Conservation (phyloP, 352 stramenopile species). For the Phytophthora pluvialis region DNA sequence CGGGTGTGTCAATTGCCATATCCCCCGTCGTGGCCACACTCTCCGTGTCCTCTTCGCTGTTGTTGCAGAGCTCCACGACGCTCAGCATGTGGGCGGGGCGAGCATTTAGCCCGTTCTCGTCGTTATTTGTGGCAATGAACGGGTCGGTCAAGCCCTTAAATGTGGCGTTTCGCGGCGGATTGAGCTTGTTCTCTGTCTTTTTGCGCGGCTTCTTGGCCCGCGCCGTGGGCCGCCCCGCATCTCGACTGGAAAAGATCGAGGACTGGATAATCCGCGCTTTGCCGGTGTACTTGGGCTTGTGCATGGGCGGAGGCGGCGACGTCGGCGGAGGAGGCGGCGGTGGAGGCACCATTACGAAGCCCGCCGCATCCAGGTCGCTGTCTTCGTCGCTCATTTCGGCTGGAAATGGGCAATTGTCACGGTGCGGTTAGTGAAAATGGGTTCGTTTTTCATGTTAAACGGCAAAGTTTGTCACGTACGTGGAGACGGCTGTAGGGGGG, state of each 20-base stretch:
- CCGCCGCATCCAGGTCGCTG: constrained; percentile 31
- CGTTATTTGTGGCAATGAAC: constrained; percentile 1
- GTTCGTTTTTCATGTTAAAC: constrained; percentile 11
- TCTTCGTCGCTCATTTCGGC: constrained; percentile 41
- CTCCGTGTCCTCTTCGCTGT: constrained; percentile 56
- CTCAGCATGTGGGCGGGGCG: constrained; percentile 73
- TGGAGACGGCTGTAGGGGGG: neutral
- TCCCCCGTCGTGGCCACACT: constrained; percentile 35
- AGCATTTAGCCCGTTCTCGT: constrained; percentile 3
- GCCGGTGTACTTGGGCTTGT: constrained; percentile 33
- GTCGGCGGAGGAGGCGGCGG: constrained; percentile 18
- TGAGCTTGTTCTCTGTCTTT: constrained; percentile 20
- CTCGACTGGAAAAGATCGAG: constrained; percentile 34
- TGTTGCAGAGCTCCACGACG: constrained; percentile 78
- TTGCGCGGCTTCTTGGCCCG: constrained; percentile 24
- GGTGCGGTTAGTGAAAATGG: constrained; percentile 15
- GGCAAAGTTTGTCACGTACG: constrained; percentile 9
- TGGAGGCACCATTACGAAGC: constrained; percentile 25
- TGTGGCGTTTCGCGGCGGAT: neutral
- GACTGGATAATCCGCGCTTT: constrained; percentile 45
- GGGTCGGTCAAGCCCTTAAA: neutral
- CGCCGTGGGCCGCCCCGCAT: constrained; percentile 23
- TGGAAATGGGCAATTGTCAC: constrained; percentile 21
- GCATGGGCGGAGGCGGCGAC: constrained; percentile 6
- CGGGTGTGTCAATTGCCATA: constrained; percentile 40